These are phyloP conservation scores for Closterium sp. DNA, from an alignment of 139 green algal species.

Conservation along the genomic window DNA sequence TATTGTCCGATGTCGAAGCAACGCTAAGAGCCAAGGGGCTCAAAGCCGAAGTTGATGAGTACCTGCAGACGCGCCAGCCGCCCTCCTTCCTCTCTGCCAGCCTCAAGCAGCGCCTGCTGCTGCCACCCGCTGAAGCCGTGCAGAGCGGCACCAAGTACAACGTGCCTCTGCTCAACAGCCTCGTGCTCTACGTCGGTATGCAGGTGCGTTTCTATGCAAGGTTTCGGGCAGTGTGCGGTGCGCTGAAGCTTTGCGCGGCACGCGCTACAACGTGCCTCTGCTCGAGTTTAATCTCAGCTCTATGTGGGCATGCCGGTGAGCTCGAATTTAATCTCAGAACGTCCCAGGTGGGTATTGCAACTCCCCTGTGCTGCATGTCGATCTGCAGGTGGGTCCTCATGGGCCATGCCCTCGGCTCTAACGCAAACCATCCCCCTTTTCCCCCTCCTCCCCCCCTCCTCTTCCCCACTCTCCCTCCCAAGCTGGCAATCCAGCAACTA, in stretches of 20 bases:
- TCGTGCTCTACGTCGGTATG: constrained; percentile 91
- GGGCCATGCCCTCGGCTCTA: too few species aligned
- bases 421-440: too few species aligned
- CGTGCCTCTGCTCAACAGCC: constrained; percentile 78
- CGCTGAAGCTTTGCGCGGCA: constrained; percentile 47
- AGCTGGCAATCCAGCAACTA: constrained; percentile 36
- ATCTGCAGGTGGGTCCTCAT: too few species aligned
- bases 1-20: constrained; percentile 66
- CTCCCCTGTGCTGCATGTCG: too few species aligned
- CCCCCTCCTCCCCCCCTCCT: too few species aligned
- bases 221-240: too few species aligned
- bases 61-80: constrained; percentile 55
- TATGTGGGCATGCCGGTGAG: constrained; percentile 75
- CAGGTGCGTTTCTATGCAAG: constrained; percentile 15
- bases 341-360: too few species aligned
- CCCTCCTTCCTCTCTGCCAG: constrained; percentile 58
- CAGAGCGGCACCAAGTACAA: constrained; percentile 72
- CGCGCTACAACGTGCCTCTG: constrained; percentile 77
- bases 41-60: constrained; percentile 70
- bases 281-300: too few species aligned
- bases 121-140: constrained; percentile 50
- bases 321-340: too few species aligned
- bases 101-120: constrained; percentile 66
- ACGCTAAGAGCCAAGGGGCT: constrained; percentile 56
- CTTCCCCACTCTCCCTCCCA: neutral